Evolutionary conservation across 2,329 filamentous ascomycete species (phyloP).

Genomic region (Fonsecaea nubica): DNA sequence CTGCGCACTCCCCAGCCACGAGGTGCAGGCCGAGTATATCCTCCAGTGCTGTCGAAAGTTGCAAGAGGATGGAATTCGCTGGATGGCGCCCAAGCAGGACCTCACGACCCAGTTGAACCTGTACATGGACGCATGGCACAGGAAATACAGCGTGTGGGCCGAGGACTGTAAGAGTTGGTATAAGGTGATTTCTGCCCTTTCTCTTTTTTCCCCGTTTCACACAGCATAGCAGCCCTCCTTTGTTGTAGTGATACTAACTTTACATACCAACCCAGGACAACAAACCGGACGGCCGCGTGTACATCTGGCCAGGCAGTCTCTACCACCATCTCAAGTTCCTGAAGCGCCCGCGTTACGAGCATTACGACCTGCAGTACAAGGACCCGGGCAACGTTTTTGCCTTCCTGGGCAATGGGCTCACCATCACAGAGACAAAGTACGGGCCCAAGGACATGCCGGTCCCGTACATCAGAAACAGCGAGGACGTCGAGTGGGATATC

Average conservation of each 20-base stretch:
- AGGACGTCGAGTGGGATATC: conserved; percentile 36
- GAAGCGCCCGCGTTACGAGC: conserved; percentile 49
- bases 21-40: conserved; percentile 43
- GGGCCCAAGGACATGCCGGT: conserved; percentile 23
- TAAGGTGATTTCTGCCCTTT: conserved; percentile 42
- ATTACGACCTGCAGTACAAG: conserved; percentile 50
- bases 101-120: conserved; percentile 38
- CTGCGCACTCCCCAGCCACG: conserved; percentile 39
- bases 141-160: conserved; percentile 43
- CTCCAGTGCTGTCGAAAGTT: conserved; percentile 44
- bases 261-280: conserved; percentile 25
- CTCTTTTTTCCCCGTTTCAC: conserved; percentile 43
- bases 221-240: conserved; percentile 49
- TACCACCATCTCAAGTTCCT: conserved; percentile 51
- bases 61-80: conserved; percentile 44
- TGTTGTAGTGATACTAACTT: not conserved
- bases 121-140: conserved; percentile 40
- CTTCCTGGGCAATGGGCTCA: conserved; percentile 55
- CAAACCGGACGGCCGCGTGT: conserved; percentile 42
- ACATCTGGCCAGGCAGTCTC: conserved; percentile 50
- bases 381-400: conserved; percentile 50
- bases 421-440: conserved; percentile 46
- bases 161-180: conserved; percentile 44
- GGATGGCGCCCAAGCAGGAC: conserved; percentile 28
- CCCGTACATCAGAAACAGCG: conserved; percentile 32